Percentiles rank a stretch among this genome's conserved stretches.
These are phyloP conservation scores for Pestalotiopsis sp. DNA, from an alignment of 2,329 filamentous ascomycete genomes.

Conservation along the genomic window DNA sequence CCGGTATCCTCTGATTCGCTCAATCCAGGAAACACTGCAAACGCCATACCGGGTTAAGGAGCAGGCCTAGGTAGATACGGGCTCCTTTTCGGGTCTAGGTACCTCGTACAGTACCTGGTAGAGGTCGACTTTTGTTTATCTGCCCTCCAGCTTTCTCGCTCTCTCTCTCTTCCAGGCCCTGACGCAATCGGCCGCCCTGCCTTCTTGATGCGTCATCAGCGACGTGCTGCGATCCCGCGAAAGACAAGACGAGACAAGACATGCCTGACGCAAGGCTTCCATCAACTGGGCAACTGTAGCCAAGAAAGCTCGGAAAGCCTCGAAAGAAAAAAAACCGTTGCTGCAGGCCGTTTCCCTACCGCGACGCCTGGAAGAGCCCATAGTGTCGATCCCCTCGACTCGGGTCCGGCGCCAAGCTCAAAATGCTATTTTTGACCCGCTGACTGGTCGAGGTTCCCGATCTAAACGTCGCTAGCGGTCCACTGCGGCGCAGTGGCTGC, in stretches of 20 bases:
- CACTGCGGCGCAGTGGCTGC: conserved; percentile 4
- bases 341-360: conserved; percentile 1
- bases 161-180: background rate
- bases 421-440: conserved; percentile 7
- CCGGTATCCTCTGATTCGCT: no score
- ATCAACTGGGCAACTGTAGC: background rate
- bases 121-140: background rate
- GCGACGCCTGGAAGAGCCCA: background rate
- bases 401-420: conserved; percentile 5
- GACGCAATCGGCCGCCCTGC: background rate
- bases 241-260: background rate
- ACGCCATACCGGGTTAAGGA: no score
- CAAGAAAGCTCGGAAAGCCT: conserved; percentile 1
- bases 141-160: background rate
- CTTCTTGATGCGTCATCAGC: conserved; percentile 1
- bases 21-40: no score
- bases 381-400: conserved; percentile 1
- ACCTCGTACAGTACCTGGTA: background rate
- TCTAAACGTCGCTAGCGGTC: background rate
- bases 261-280: background rate
- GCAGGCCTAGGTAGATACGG: no score
- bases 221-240: background rate
- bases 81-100: no score
- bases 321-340: conserved; percentile 1
- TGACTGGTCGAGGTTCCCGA: background rate